A percentile compares a stretch with the other conserved stretches of the same genome.
Conservation (phyloP, 208 protist genomes). For the Trypanosoma platydactyli region DNA sequence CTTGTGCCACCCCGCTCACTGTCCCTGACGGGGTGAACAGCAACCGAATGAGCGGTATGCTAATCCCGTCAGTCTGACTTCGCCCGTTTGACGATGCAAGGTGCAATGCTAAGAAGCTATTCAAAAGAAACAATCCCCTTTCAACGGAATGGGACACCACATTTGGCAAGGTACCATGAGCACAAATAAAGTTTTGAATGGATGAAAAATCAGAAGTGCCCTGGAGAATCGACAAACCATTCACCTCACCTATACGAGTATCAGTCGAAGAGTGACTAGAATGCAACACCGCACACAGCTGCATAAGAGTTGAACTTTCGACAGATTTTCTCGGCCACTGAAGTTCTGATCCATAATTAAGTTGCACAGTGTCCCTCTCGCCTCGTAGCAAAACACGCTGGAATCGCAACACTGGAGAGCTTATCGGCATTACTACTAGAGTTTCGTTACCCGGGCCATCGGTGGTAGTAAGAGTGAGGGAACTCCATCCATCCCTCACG, state of each 20-base stretch:
- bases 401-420: constrained; percentile 8
- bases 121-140: constrained; percentile 26
- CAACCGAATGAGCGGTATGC: constrained; percentile 20
- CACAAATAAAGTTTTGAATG: neutral
- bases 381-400: constrained; percentile 11
- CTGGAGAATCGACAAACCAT: neutral
- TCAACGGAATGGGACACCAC: constrained; percentile 18
- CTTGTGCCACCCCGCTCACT: neutral
- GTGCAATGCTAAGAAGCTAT: constrained; percentile 8
- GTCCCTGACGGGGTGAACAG: neutral
- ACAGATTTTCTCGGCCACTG: constrained; percentile 14
- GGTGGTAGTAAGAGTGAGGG: constrained; percentile 3
- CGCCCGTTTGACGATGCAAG: constrained; percentile 1
- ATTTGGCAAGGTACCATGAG: neutral
- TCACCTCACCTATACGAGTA: neutral
- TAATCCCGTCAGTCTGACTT: neutral
- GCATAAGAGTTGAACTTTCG: constrained; percentile 27
- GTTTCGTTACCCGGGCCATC: constrained; percentile 21
- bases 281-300: constrained; percentile 21
- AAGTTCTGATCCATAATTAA: constrained; percentile 17
- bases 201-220: constrained; percentile 3
- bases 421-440: constrained; percentile 3
- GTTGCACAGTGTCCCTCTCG: neutral
- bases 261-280: neutral
- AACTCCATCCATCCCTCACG: neutral